Evolutionary conservation across 2,329 filamentous ascomycete species (phyloP).

Genomic region (Parascedosporium putredinis): DNA sequence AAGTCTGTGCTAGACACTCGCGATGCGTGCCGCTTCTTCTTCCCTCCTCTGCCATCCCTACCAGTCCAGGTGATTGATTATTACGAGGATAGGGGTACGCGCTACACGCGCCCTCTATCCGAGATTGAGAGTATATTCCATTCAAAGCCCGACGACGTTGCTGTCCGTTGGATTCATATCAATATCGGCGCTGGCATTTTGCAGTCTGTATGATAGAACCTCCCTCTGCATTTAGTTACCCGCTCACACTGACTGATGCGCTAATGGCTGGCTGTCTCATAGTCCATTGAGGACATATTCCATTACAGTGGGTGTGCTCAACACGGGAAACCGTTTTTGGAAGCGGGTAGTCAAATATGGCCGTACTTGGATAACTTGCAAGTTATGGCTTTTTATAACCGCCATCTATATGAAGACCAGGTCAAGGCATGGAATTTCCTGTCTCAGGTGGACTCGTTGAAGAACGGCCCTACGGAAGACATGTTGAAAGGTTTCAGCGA

Average conservation of each 20-base stretch:
- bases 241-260: neutral
- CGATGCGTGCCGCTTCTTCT: slow-evolving; percentile 1
- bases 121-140: neutral
- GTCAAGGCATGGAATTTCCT: neutral
- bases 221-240: no score
- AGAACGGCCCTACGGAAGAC: neutral
- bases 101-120: neutral
- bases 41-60: neutral
- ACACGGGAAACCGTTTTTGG: neutral
- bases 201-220: neutral
- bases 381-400: neutral
- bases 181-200: neutral
- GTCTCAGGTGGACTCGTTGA: neutral
- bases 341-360: neutral
- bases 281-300: neutral
- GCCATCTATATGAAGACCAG: neutral
- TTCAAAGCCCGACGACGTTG: neutral
- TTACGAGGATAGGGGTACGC: neutral
- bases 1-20: neutral
- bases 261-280: neutral
- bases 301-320: neutral
- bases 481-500: neutral
- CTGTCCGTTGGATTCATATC: neutral
- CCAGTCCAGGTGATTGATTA: neutral
- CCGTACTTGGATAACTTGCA: neutral